Conservation (phyloP, 169 alveolate genomes). For the Perkinsus marinus region DNA sequence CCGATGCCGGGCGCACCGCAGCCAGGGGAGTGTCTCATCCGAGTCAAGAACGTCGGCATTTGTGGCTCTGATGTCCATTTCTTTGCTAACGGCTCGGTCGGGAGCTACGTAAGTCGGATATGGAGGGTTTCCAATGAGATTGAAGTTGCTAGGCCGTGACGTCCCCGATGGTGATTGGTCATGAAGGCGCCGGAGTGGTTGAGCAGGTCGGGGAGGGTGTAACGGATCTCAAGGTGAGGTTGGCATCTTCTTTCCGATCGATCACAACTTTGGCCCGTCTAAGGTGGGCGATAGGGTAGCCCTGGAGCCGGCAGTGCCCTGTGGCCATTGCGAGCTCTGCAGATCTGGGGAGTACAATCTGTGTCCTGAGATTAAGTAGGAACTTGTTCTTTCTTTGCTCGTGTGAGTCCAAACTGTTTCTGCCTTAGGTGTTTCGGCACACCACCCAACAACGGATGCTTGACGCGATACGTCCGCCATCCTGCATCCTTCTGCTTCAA, state of each 20-base stretch:
- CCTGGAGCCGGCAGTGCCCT: background rate
- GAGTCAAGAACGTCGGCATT: background rate
- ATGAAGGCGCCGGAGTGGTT: background rate
- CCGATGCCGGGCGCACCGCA: background rate
- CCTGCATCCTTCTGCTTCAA: background rate
- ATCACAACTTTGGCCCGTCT: background rate
- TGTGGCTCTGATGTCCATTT: constrained; percentile 1
- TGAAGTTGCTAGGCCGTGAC: background rate
- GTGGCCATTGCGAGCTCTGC: background rate
- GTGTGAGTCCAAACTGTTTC: background rate
- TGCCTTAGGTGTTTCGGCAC: background rate
- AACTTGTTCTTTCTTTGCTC: background rate
- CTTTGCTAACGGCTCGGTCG: background rate
- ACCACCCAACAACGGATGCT: background rate
- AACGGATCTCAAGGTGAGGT: background rate
- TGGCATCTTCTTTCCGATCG: background rate
- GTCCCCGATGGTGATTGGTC: background rate
- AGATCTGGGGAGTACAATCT: background rate
- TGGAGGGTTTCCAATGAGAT: too few relatives aligned
- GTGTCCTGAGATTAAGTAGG: background rate
- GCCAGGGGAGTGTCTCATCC: background rate
- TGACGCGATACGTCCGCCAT: background rate
- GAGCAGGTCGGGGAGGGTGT: background rate
- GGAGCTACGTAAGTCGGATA: background rate
- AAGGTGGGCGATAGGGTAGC: constrained; percentile 2